A percentile compares a stretch with the other conserved stretches of the same genome.
Conservation (phyloP, 2,329 filamentous ascomycete genomes). For the Diaporthe aspalathi region DNA sequence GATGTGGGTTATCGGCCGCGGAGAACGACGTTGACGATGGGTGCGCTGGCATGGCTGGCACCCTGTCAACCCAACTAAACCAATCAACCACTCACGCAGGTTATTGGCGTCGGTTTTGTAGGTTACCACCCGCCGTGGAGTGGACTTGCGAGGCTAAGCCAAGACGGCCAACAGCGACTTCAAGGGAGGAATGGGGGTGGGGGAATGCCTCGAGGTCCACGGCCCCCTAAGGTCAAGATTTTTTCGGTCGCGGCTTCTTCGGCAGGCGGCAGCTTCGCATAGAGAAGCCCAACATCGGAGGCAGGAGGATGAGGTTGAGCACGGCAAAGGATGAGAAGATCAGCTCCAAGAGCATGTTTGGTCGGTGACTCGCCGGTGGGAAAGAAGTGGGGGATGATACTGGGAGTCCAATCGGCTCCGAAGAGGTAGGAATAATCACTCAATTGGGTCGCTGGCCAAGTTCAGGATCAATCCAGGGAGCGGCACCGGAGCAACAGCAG, state of each 20-base stretch:
- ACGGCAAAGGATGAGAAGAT: constrained; percentile 29
- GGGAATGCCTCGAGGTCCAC: not conserved
- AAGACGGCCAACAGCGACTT: not conserved
- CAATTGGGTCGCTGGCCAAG: not conserved
- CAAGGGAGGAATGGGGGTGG: not conserved
- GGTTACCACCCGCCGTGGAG: not conserved
- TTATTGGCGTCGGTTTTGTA: not conserved
- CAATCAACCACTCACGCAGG: not conserved
- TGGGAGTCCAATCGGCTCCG: not conserved
- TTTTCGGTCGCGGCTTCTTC: not conserved
- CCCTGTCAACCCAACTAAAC: too few relatives aligned
- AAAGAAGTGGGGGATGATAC: not conserved
- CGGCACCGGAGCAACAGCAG: constrained; percentile 8
- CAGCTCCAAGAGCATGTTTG: constrained; percentile 20
- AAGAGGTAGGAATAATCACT: not conserved
- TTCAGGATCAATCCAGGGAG: not conserved
- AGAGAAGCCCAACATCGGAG: constrained; percentile 17
- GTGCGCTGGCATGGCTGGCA: not conserved
- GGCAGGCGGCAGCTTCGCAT: not conserved
- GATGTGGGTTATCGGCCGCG: constrained; percentile 85
- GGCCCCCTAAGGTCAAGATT: not conserved
- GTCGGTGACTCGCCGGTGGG: not conserved
- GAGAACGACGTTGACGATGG: constrained; percentile 32
- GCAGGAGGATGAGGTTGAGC: constrained; percentile 21
- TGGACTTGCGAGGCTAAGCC: not conserved